Conservation (phyloP, 1,284 basidiomycete species). For the Boletus sp. region DNA sequence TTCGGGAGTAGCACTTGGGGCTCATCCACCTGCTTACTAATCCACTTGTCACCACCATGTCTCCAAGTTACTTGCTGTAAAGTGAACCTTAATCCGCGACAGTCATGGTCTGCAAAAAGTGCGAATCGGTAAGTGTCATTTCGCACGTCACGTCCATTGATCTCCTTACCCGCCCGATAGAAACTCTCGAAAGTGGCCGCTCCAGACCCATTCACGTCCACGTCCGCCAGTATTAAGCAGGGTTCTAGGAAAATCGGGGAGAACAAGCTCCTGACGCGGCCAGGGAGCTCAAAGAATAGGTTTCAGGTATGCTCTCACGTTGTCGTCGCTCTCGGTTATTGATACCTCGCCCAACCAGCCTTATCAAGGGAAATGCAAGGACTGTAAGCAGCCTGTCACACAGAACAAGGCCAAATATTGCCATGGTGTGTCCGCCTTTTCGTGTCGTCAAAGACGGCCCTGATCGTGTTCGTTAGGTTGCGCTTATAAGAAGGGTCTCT, state of each 20-base stretch:
- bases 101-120: slow-evolving; percentile 71
- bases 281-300: slow-evolving; percentile 63
- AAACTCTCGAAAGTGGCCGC: slow-evolving; percentile 80
- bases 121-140: slow-evolving; percentile 53
- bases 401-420: slow-evolving; percentile 84
- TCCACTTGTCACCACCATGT: slow-evolving; percentile 11
- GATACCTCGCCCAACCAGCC: slow-evolving; percentile 45
- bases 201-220: slow-evolving; percentile 74
- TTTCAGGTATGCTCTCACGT: slow-evolving; percentile 52
- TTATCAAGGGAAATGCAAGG: slow-evolving; percentile 78
- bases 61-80: slow-evolving; percentile 4
- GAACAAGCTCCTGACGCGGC: slow-evolving; percentile 72
- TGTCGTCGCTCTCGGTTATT: slow-evolving; percentile 6
- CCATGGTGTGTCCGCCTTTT: slow-evolving; percentile 52
- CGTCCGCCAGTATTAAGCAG: slow-evolving; percentile 68
- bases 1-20: too few relatives aligned
- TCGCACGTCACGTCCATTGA: slow-evolving; percentile 3
- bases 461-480: slow-evolving; percentile 51
- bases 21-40: slow-evolving; percentile 20
- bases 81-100: slow-evolving; percentile 9
- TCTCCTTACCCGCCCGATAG: slow-evolving; percentile 35
- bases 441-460: neutral
- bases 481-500: slow-evolving; percentile 79
- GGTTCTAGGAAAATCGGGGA: slow-evolving; percentile 77
- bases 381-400: slow-evolving; percentile 74